phyloP scores from a whole-genome alignment of 2,329 filamentous ascomycete genomes.

The Helotiales sp. region DNA sequence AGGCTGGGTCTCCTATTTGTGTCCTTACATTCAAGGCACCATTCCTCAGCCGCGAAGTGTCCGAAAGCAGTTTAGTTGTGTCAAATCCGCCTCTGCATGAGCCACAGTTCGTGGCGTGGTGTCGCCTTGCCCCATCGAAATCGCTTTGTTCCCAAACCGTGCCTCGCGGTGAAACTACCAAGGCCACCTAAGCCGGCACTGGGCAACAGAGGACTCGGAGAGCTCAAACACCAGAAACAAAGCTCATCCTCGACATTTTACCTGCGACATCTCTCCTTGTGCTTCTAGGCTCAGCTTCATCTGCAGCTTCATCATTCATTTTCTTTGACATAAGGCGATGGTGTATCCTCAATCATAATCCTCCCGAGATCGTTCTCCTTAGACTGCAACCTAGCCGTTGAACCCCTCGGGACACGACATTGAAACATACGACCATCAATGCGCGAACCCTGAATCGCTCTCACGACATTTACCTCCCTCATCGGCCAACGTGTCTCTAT shows the following conservation, averaged over 20 bases:
- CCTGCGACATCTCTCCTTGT: background rate
- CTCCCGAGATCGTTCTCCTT: background rate
- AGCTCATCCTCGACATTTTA: background rate
- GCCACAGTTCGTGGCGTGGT: background rate
- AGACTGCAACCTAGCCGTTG: background rate
- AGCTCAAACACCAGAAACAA: conserved; percentile 8
- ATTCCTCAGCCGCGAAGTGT: background rate
- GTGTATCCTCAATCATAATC: background rate
- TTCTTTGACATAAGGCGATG: background rate
- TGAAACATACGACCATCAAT: conserved; percentile 25
- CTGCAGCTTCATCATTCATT: background rate
- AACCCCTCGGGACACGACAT: conserved; percentile 12
- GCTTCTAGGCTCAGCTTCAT: background rate
- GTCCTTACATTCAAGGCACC: background rate
- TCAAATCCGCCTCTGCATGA: too few species aligned
- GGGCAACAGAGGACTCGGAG: background rate
- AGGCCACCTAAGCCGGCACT: conserved; percentile 2
- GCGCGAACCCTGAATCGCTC: conserved; percentile 16
- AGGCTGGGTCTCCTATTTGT: too few species aligned
- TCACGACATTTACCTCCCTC: background rate
- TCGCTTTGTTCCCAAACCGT: background rate
- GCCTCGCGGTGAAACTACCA: background rate
- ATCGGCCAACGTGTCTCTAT: background rate
- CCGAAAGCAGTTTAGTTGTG: background rate
- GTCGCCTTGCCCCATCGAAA: background rate